Evolutionary conservation across 129 eudicot genomes (phyloP).

Genomic region (Daucus carota): DH1_v3.0 NC_030381.2:26059001-26059500

Average conservation of each 20-base stretch:
- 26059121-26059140: background rate
- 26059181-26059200: too few relatives aligned
- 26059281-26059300: too few relatives aligned
- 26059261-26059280: background rate
- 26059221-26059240: too few relatives aligned
- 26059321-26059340: background rate
- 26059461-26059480: background rate
- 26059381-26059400: background rate
- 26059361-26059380: background rate
- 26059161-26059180: background rate
- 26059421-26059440: background rate
- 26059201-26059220: too few relatives aligned
- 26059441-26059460: background rate
- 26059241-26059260: background rate
- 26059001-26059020: background rate
- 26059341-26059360: background rate
- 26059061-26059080: background rate
- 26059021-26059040: background rate
- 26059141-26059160: background rate
- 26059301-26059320: background rate
- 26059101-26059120: background rate
- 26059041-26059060: background rate
- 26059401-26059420: background rate
- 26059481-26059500: background rate
- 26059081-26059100: background rate